phyloP scores from a whole-genome alignment of 2,329 filamentous ascomycete species.

The Alternaria sp. region DNA sequence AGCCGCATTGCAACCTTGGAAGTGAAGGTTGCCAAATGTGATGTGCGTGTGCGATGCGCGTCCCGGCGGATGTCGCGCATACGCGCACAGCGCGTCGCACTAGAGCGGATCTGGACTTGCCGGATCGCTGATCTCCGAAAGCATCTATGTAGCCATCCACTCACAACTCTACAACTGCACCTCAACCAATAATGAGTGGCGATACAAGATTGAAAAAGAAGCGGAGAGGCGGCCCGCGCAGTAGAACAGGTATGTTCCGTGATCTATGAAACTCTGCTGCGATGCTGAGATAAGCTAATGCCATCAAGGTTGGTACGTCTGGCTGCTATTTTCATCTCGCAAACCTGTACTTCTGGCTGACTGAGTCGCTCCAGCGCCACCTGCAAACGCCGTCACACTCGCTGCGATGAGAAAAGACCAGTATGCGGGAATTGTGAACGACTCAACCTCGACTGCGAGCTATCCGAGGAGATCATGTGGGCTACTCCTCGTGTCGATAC shows the following conservation, averaged over 20 bases:
- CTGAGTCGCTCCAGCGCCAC: constrained; percentile 30
- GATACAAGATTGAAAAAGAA: constrained; percentile 24
- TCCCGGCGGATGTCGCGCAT: not conserved
- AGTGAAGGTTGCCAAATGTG: not conserved
- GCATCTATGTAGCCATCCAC: not conserved
- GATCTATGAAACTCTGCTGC: not conserved
- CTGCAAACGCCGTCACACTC: constrained; percentile 43
- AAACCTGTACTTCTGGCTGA: not conserved
- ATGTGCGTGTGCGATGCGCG: not conserved
- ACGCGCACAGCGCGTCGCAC: not conserved
- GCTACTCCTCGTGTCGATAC: constrained; percentile 3
- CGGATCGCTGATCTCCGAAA: not conserved
- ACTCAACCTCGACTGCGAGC: constrained; percentile 37
- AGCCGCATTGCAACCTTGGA: not conserved
- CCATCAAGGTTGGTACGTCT: constrained; percentile 9
- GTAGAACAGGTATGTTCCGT: constrained; percentile 28
- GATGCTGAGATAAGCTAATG: not conserved
- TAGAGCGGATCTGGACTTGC: not conserved
- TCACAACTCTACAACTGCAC: not conserved
- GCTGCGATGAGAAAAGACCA: constrained; percentile 45
- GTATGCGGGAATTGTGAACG: constrained; percentile 43
- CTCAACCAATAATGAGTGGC: not conserved
- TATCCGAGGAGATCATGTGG: constrained; percentile 28
- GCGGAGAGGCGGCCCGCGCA: constrained; percentile 30
- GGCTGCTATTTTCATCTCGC: not conserved